Percentiles rank a stretch among this genome's conserved stretches.
Conservation (phyloP, 768 basidiomycete species). For the Leccinum aurantiacum region DNA sequence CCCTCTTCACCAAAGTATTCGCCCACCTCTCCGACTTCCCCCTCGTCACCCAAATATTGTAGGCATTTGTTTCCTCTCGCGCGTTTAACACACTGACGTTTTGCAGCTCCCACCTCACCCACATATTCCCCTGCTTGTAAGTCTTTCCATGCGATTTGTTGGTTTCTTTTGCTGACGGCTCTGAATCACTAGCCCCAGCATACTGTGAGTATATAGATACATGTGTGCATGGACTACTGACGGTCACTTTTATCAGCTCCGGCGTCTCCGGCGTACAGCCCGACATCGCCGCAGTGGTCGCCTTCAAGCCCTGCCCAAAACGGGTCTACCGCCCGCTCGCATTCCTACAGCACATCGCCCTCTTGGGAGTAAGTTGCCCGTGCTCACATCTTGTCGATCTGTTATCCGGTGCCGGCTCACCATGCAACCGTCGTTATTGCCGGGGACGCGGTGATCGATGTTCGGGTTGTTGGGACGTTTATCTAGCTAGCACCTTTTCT, state of each 20-base stretch:
- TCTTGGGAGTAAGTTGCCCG: constrained; percentile 46
- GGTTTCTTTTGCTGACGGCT: constrained; percentile 6
- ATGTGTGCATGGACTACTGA: constrained; percentile 4
- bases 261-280: constrained; percentile 83
- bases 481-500: constrained; percentile 26
- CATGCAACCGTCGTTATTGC: constrained; percentile 8
- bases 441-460: constrained; percentile 8
- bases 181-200: constrained; percentile 56
- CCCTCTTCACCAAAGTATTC: constrained; percentile 92
- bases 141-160: constrained; percentile 29
- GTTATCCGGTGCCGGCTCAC: constrained; percentile 13
- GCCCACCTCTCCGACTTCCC: constrained; percentile 90
- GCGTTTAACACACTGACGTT: constrained; percentile 12
- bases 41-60: constrained; percentile 93
- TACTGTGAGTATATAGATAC: constrained; percentile 59
- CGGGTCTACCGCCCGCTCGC: constrained; percentile 38
- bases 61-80: constrained; percentile 30
- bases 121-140: constrained; percentile 86
- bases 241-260: constrained; percentile 50
- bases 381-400: constrained; percentile 9
- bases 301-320: constrained; percentile 75
- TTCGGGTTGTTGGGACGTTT: constrained; percentile 13
- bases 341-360: constrained; percentile 49
- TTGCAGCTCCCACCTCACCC: constrained; percentile 78
- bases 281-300: constrained; percentile 82